A percentile compares a stretch with the other conserved stretches of the same genome.
These are phyloP conservation scores for Iberis pinnata DNA, from an alignment of 345 rosid species.

Conservation along the genomic window DNA sequence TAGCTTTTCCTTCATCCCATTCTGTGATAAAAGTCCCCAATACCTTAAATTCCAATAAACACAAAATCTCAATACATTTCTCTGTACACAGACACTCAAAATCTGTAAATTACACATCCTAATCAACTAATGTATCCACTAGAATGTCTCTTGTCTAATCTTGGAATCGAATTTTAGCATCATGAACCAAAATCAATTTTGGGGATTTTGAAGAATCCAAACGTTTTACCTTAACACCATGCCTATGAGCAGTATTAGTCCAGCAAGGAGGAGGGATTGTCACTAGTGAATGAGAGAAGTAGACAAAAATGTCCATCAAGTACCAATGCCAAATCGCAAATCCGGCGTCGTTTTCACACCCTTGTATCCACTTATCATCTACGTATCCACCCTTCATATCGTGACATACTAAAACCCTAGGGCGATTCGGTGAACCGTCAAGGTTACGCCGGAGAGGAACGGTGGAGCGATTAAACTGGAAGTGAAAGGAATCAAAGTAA, in stretches of 20 bases:
- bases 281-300: constrained; percentile 69
- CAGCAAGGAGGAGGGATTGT: constrained; percentile 90
- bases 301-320: constrained; percentile 77
- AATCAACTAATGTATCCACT: background rate
- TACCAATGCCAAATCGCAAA: constrained; percentile 86
- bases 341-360: constrained; percentile 53
- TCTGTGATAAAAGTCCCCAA: constrained; percentile 85
- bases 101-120: background rate
- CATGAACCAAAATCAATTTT: background rate
- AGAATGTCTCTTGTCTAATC: background rate
- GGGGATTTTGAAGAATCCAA: background rate
- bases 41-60: constrained; percentile 43
- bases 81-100: background rate
- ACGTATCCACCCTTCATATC: constrained; percentile 70
- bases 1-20: constrained; percentile 64
- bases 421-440: constrained; percentile 35
- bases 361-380: constrained; percentile 84
- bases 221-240: constrained; percentile 65
- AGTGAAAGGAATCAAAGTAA: constrained; percentile 75
- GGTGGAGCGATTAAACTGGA: constrained; percentile 52
- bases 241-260: constrained; percentile 83
- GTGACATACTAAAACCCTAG: constrained; percentile 71
- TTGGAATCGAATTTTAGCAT: too few relatives aligned
- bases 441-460: constrained; percentile 40
- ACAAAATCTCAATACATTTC: background rate